Evolutionary conservation across 1,284 basidiomycete species (phyloP).

Genomic region (Clitocybe nebularis): DNA sequence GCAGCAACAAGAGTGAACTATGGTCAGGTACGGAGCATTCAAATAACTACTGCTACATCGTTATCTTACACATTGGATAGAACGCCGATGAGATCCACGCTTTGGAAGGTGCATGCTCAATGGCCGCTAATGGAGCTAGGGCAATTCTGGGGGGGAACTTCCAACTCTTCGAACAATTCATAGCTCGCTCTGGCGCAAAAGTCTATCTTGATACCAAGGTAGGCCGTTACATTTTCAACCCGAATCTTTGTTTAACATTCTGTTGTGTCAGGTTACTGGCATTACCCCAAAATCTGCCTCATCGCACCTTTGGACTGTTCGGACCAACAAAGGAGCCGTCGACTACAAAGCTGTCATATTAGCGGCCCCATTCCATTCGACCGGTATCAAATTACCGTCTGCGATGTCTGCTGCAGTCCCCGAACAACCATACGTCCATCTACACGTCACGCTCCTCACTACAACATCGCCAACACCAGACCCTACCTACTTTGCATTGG

Average conservation of each 20-base stretch:
- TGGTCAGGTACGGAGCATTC: conserved; percentile 56
- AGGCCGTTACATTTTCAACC: conserved; percentile 15
- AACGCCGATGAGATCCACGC: conserved; percentile 78
- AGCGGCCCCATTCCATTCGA: conserved; percentile 72
- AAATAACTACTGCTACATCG: no score
- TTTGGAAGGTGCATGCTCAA: conserved; percentile 69
- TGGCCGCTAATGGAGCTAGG: conserved; percentile 71
- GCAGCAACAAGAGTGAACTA: conserved; percentile 89
- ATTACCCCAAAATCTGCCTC: conserved; percentile 38
- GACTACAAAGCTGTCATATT: conserved; percentile 70
- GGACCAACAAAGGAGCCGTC: conserved; percentile 35
- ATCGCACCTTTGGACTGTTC: conserved; percentile 46
- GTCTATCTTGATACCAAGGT: conserved; percentile 70
- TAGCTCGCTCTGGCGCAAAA: conserved; percentile 65
- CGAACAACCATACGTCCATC: conserved; percentile 70
- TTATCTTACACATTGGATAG: no score
- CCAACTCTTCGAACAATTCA: conserved; percentile 81
- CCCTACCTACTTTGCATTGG: conserved; percentile 70
- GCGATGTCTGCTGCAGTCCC: conserved; percentile 51
- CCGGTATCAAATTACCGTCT: conserved; percentile 49
- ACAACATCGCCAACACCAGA: conserved; percentile 67
- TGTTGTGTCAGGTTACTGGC: conserved; percentile 40
- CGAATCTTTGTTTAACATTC: background rate
- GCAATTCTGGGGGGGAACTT: conserved; percentile 82
- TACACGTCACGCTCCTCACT: conserved; percentile 87